Base-by-base conservation (phyloP, 1,139 yeast species). In the Yamadazyma jaroonii region DNA sequence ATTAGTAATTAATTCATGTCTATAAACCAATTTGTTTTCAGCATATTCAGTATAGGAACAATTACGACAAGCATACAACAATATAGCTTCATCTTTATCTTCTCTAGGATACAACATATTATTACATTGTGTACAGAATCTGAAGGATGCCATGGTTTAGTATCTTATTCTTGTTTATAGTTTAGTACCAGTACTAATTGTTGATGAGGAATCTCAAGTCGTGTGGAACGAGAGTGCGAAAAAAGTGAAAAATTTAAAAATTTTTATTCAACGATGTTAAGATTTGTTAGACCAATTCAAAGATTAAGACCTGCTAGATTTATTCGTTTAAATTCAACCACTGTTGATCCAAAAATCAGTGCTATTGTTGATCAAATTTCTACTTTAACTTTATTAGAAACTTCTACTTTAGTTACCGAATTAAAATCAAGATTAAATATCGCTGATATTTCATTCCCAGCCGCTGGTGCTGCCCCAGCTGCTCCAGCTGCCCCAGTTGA, bases 41-140 rank as follows among this genome's bases (percentile, higher is more conserved):
- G 98, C 97, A 45, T 84, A 77, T 61, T 92, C 97, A 2, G 95
- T 87, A 61, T 92, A 92, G 36, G 88, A 81, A 60, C 99, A 92
- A 59, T 92, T 92, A 53, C 99, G 81, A 64, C 99, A 92, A 40
- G 95, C 92, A 59, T 87, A 92, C 41, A 92, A 71, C 44, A 92
- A 74, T 49, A 95, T 68, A 50, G 74, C 71, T 41, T 76, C 71
- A 41, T 72, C 80, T 56, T 85, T 86, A 60, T 94, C 98, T 67
- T 94, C 98, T 52, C 87, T 81, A n/a, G 99, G 98, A 61, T 92
- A 94, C 66, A 92, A 77, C 98, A 92, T 90, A 59, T 94, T 94
- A 74, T 94, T 94, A 77, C 94, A 89, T 57, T 87, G 95, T 49
- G 92, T 84, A 61, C 97, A 89, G 67, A 89, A 89, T 59, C 95